Conservation (phyloP, 169 alveolate genomes). For the Eimeria necatrix region DNA sequence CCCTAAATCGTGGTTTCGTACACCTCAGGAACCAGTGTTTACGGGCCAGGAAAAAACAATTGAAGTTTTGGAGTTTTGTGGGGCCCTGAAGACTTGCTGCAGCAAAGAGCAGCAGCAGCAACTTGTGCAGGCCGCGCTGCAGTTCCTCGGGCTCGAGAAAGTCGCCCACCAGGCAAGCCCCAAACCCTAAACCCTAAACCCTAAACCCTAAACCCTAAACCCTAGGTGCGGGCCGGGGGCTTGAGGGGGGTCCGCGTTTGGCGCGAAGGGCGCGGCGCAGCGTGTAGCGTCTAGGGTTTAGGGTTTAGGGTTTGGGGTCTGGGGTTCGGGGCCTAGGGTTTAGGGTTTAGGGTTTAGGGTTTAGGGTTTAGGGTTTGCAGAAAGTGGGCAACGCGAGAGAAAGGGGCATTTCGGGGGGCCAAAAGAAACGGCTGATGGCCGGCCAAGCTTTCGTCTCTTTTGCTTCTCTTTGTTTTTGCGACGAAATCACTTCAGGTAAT, state of each 20-base stretch:
- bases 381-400: slow-evolving; percentile 7
- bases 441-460: slow-evolving; percentile 14
- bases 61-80: background rate
- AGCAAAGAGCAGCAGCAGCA: background rate
- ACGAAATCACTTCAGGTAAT: slow-evolving; percentile 48
- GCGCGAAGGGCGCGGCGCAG: no score
- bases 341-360: background rate
- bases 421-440: background rate
- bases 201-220: no score
- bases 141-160: slow-evolving; percentile 16
- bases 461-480: slow-evolving; percentile 34
- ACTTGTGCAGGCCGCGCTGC: background rate
- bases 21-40: background rate
- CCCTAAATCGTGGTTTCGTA: background rate
- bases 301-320: no score
- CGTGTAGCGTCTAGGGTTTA: no score
- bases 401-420: slow-evolving; percentile 56
- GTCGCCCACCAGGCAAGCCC: background rate
- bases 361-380: background rate
- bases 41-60: background rate
- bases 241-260: no score
- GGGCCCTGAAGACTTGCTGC: background rate
- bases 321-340: background rate
- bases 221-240: no score
- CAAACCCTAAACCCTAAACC: no score